These are phyloP conservation scores for Aspergillus quadricinctus DNA, from an alignment of 2,329 filamentous ascomycete genomes.

Conservation along the genomic window DNA sequence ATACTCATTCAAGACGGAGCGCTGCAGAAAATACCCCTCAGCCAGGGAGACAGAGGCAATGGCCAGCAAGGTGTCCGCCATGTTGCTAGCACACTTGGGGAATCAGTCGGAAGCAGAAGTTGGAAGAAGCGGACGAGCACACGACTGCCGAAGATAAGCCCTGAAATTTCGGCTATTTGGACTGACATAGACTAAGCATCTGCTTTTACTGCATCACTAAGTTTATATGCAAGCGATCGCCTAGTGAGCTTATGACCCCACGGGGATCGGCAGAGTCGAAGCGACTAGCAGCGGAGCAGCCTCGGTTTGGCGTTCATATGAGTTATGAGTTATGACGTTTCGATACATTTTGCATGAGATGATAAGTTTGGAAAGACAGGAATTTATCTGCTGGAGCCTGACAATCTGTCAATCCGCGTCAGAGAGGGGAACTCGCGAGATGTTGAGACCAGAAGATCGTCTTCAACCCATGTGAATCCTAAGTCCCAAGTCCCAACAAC, in stretches of 20 bases:
- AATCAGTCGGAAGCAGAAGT: background rate
- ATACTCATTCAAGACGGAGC: slow-evolving; percentile 19
- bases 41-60: slow-evolving; percentile 20
- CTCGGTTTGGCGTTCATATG: background rate
- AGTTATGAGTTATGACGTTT: background rate
- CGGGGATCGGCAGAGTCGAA: background rate
- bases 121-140: no score
- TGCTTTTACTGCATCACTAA: background rate
- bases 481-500: no score
- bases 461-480: background rate
- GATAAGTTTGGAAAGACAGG: background rate
- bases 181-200: background rate
- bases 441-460: background rate
- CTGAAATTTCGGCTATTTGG: background rate
- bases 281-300: background rate
- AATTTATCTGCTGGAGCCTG: background rate
- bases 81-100: background rate
- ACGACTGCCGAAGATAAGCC: background rate
- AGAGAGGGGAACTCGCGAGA: background rate
- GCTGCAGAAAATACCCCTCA: slow-evolving; percentile 28
- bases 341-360: background rate
- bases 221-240: background rate
- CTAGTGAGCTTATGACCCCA: background rate
- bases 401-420: background rate
- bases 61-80: slow-evolving; percentile 1